Evolutionary conservation across 768 basidiomycete species (phyloP).

Genomic region (Tulasnella sp.): DNA sequence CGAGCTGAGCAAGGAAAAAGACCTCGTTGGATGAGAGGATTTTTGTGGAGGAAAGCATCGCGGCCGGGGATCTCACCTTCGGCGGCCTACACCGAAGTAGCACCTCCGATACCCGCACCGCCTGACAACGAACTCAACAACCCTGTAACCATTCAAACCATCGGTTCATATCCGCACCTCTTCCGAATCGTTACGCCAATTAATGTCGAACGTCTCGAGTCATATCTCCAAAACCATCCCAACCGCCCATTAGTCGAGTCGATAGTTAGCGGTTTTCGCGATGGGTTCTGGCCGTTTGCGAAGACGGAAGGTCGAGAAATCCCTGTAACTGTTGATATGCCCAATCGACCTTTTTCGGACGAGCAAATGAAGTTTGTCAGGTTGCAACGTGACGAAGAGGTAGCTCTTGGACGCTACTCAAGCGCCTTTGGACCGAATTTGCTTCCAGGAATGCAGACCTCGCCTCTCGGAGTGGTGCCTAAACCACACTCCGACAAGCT

Average conservation of each 20-base stretch:
- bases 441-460: slow-evolving; percentile 46
- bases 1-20: background rate
- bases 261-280: slow-evolving; percentile 36
- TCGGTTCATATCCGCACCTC: slow-evolving; percentile 36
- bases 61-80: background rate
- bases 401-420: slow-evolving; percentile 33
- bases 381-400: slow-evolving; percentile 35
- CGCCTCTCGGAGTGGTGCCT: slow-evolving; percentile 44
- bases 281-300: slow-evolving; percentile 50
- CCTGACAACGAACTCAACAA: slow-evolving; percentile 31
- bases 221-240: slow-evolving; percentile 39
- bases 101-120: slow-evolving; percentile 19
- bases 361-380: slow-evolving; percentile 35
- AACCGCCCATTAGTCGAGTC: slow-evolving; percentile 43
- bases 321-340: slow-evolving; percentile 36
- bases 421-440: slow-evolving; percentile 40
- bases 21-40: slow-evolving; percentile 12
- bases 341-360: slow-evolving; percentile 7
- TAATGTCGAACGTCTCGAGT: slow-evolving; percentile 38
- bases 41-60: background rate
- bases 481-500: slow-evolving; percentile 41
- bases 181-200: slow-evolving; percentile 44
- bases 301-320: slow-evolving; percentile 34
- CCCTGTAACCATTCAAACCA: slow-evolving; percentile 32
- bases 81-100: background rate